These are phyloP conservation scores for Saturnispora serradocipensis DNA, from an alignment of 805 yeast genomes.

Conservation along the genomic window DNA sequence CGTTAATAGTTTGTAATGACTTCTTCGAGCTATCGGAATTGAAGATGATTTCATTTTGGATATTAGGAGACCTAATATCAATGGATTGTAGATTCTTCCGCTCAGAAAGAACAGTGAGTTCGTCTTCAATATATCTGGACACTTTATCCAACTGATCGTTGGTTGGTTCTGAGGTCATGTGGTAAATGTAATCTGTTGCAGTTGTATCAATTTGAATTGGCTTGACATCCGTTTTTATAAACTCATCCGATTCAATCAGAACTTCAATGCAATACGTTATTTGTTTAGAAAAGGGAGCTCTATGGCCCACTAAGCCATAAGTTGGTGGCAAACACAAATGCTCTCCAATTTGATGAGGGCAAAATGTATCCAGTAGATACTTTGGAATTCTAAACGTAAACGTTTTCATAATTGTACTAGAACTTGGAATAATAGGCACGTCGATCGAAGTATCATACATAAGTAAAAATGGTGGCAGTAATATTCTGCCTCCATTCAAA, in stretches of 20 bases:
- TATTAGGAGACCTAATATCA: background rate
- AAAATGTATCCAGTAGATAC: slow-evolving; percentile 42
- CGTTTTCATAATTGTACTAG: background rate
- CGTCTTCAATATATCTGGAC: slow-evolving; percentile 2
- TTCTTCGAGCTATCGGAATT: slow-evolving; percentile 2
- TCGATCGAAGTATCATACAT: slow-evolving; percentile 25
- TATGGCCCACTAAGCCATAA: slow-evolving; percentile 28
- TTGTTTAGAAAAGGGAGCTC: slow-evolving; percentile 31
- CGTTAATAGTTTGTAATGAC: background rate
- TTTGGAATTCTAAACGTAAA: slow-evolving; percentile 49
- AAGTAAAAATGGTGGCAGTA: slow-evolving; percentile 21
- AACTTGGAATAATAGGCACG: background rate
- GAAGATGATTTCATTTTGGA: slow-evolving; percentile 11
- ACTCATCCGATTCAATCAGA: slow-evolving; percentile 23
- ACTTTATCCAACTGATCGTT: slow-evolving; percentile 9
- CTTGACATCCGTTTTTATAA: background rate
- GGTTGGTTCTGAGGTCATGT: background rate
- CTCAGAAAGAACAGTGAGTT: slow-evolving; percentile 8
- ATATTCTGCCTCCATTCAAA: background rate
- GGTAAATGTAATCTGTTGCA: background rate
- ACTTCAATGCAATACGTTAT: slow-evolving; percentile 45
- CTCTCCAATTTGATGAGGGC: slow-evolving; percentile 32
- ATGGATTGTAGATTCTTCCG: slow-evolving; percentile 4
- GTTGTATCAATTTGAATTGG: background rate
- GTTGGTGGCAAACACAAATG: slow-evolving; percentile 34